Percentiles rank a stretch among this genome's conserved stretches.
phyloP scores from a whole-genome alignment of 2,329 filamentous ascomycete genomes.

The Hymenoscyphus scutula region DNA sequence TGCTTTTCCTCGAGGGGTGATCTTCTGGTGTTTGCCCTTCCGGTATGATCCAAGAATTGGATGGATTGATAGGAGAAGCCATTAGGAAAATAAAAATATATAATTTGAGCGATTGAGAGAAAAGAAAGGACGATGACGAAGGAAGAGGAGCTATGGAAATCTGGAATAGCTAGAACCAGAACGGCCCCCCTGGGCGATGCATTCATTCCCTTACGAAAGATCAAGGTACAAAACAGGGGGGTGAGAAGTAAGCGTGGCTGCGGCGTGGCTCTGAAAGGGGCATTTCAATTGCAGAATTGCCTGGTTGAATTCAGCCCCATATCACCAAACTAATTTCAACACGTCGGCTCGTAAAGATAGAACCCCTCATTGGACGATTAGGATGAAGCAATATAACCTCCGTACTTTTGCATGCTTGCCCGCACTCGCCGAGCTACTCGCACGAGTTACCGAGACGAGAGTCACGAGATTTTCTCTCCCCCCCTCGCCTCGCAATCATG shows the following conservation, averaged over 20 bases:
- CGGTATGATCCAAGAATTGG: not conserved
- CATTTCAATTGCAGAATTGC: not conserved
- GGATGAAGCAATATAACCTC: constrained; percentile 1
- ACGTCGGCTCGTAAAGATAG: not conserved
- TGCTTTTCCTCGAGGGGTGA: not conserved
- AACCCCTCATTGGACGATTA: not conserved
- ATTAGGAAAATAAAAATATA: not conserved
- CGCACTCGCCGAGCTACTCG: not conserved
- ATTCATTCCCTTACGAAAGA: constrained; percentile 4
- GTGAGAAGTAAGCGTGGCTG: constrained; percentile 5
- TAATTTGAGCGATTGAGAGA: not conserved
- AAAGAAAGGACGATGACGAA: not conserved
- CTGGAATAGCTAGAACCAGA: constrained; percentile 1
- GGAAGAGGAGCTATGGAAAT: not conserved
- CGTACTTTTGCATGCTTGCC: not conserved
- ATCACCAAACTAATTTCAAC: not conserved
- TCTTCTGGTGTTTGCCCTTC: not conserved
- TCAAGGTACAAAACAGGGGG: not conserved
- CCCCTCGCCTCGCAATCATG: not conserved
- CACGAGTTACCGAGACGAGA: constrained; percentile 1
- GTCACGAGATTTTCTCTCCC: constrained; percentile 1
- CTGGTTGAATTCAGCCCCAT: constrained; percentile 4
- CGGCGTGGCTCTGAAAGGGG: not conserved
- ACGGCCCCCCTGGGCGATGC: constrained; percentile 3
- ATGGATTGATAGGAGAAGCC: not conserved